Conservation (phyloP, 441 rosid genomes). For the Syzygium syzygioides region DNA sequence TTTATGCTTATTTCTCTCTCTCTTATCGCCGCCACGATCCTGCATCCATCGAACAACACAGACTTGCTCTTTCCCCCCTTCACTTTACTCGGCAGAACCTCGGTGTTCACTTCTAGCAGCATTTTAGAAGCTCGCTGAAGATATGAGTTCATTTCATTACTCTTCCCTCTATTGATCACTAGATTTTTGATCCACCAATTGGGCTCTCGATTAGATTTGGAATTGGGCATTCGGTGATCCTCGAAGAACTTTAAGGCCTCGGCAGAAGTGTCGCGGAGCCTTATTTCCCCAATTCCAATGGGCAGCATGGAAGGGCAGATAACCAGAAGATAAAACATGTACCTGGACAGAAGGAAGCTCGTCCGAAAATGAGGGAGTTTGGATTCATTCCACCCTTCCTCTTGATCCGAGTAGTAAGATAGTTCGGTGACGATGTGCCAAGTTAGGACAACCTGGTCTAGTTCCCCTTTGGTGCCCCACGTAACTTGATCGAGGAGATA, state of each 20-base stretch:
- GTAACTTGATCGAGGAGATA: background rate
- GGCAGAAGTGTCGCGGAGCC: too few species aligned
- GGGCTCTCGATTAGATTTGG: background rate
- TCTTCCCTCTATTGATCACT: background rate
- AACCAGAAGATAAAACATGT: background rate
- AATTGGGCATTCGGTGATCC: background rate
- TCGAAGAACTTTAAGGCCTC: background rate
- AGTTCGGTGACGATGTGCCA: slow-evolving; percentile 6
- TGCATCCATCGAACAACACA: slow-evolving; percentile 13
- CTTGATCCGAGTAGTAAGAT: background rate
- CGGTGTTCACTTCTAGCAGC: background rate
- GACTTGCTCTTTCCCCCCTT: slow-evolving; percentile 4
- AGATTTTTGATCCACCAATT: background rate
- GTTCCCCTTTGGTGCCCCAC: background rate
- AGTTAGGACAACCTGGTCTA: background rate
- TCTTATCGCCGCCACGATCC: background rate
- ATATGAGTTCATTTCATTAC: background rate
- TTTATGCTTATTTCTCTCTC: background rate
- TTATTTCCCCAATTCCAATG: background rate
- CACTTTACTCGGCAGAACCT: background rate
- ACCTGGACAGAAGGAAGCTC: background rate
- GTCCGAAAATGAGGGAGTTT: background rate
- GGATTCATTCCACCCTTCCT: background rate
- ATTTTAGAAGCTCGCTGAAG: background rate
- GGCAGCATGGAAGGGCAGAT: slow-evolving; percentile 2